Evolutionary conservation across 2,329 filamentous ascomycete genomes (phyloP), one percentile per base, ranked within the genome.

Genomic region (Alternaria conjuncta): DNA sequence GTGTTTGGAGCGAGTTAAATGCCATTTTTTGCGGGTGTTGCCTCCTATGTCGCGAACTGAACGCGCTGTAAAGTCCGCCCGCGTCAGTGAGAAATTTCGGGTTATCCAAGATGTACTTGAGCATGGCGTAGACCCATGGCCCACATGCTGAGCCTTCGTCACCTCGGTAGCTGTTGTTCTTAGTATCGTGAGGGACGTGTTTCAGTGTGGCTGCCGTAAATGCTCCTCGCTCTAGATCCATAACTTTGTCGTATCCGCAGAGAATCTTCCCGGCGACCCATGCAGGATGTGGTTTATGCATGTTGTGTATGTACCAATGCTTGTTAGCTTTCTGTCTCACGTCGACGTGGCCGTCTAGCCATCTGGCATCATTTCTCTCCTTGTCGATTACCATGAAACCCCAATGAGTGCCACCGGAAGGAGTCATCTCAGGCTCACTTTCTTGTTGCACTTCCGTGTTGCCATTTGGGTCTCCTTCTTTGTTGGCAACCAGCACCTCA

Each of bases 321-420:
- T 20, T 25, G 9, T 28, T 51, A 2, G 3, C 2, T 6, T 58
- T 21, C 10, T 26, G n/a, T 7, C 4, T 9, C 10, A 58, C 32
- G 7, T 5, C 13, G 2, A 58, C 5, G 11, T 25, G 20, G 32
- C 56, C 45, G 13, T 58, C 46, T 21, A 58, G 8, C 56, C 56
- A 58, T 26, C 46, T 15, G 11, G 56, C 56, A 26, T 32, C 18
- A 4, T 43, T 36, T 26, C 7, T 41, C 8, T 44, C 10, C 13
- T 58, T 58, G 46, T 58, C 56, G n/a, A 58, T 50, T 11, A 58
- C 43, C n/a, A 58, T 32, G 30, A 51, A 21, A 23, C 46, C 56
- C 46, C 56, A 58, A 21, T 58, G 56, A 3, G 8, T 25, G 13
- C 26, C 26, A 12, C 26, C 25, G 25, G 25, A 26, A 26, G 25